phyloP scores from a whole-genome alignment of 495 filamentous ascomycete genomes.

The Neurospora hispaniola region DNA sequence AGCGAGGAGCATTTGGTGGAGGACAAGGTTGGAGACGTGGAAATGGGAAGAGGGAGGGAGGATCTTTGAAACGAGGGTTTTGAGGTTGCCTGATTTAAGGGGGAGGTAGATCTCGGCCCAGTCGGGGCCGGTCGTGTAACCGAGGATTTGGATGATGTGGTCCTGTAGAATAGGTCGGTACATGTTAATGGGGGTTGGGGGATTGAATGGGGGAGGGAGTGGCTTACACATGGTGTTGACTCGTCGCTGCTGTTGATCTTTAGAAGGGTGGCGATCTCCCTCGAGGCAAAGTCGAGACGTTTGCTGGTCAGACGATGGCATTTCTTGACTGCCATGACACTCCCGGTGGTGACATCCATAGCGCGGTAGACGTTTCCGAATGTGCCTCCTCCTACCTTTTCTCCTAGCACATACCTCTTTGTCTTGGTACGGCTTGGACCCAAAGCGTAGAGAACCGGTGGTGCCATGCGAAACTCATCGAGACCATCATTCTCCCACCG shows the following conservation, averaged over 20 bases:
- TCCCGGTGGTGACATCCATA: conserved; percentile 15
- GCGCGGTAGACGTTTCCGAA: conserved; percentile 22
- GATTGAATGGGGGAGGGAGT: neutral
- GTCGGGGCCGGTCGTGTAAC: conserved; percentile 9
- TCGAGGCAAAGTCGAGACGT: conserved; percentile 18
- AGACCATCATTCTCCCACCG: conserved; percentile 15
- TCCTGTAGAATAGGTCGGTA: conserved; percentile 4
- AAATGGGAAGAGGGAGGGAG: neutral
- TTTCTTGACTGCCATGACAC: conserved; percentile 24
- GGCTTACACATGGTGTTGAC: conserved; percentile 17
- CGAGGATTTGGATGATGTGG: conserved; percentile 22
- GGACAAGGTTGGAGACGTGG: conserved; percentile 9
- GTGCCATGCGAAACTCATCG: conserved; percentile 13
- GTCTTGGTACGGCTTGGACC: conserved; percentile 12
- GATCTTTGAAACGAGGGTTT: conserved; percentile 5
- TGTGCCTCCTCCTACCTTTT: conserved; percentile 19
- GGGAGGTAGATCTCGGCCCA: conserved; percentile 29
- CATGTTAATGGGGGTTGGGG: neutral
- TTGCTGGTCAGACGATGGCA: conserved; percentile 21
- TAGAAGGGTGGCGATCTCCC: conserved; percentile 19
- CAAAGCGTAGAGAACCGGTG: conserved; percentile 7
- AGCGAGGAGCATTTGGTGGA: conserved; percentile 26
- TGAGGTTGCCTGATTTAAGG: conserved; percentile 19
- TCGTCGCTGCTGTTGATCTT: conserved; percentile 13
- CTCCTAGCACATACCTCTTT: conserved; percentile 16